Base-by-base conservation (phyloP, 257 asterid species). In the Gynochthodes officinalis region DNA sequence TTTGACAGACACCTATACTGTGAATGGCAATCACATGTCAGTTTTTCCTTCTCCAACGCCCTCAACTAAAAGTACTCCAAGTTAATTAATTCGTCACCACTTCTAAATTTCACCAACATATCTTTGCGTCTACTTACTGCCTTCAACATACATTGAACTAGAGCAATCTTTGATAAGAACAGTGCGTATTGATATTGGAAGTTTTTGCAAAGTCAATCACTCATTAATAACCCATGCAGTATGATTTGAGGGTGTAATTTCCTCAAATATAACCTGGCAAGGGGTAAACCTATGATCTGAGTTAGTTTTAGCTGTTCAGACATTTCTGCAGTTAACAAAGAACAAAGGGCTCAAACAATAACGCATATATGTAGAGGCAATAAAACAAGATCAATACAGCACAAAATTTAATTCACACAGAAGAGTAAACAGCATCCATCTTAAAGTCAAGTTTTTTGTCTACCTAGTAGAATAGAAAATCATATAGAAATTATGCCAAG, bases 191-290 rank as follows among this genome's bases (percentile, higher is more conserved):
- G n/a, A 8, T 12, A 40, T 28, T 11, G 32, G 12, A 28, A 72
- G 60, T 62, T 72, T 57, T n/a, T 30, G 61, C 40, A 42, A 33
- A 32, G 49, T 39, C 28, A 23, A 15, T 23, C 11, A 70, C 42
- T 60, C 37, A 46, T 16, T 61, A 39, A 46, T 74, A 60, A 54
- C 49, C 63, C 15, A 42, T 54, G 32, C 25, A 6, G 25, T 69
- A 30, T 18, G 21, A 73, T 39, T 40, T 50, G 55, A 30, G 5
- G 27, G 67, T 55, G 58, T 33, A 43, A 15, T 54, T 65, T 18
- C 68, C 60, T 74, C 64, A 42, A 54, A 52, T 46, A 28, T 42
- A 52, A 39, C 44, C 33, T 43, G 28, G 54, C 18, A 61, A 72
- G 42, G 15, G 50, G 19, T n/a, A 70, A 55, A 14, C 14, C 53